Conservation (phyloP, 805 yeast genomes). For the Priceomyces castillae region DNA sequence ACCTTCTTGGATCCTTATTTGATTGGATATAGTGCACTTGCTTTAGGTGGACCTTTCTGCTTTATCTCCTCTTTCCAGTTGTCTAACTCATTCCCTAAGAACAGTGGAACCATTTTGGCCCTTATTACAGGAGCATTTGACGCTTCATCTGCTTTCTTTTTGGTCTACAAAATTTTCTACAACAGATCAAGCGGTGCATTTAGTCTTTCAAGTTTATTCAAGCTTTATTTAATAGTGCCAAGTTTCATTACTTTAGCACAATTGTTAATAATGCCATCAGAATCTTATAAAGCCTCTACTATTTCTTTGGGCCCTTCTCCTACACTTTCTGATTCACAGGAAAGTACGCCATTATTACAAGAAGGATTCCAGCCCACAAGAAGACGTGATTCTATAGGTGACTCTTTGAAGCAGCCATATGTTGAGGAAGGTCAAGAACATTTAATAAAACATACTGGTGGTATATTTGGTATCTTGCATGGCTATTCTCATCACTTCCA, state of each 20-base stretch:
- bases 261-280: slow-evolving; percentile 46
- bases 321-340: slow-evolving; percentile 5
- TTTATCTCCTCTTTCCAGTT: slow-evolving; percentile 56
- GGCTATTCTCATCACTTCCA: slow-evolving; percentile 50
- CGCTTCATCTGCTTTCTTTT: slow-evolving; percentile 54
- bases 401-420: slow-evolving; percentile 53
- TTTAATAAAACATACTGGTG: slow-evolving; percentile 36
- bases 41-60: slow-evolving; percentile 58
- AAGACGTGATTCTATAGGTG: slow-evolving; percentile 57
- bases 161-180: slow-evolving; percentile 45
- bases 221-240: slow-evolving; percentile 48
- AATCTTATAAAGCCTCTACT: slow-evolving; percentile 44
- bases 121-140: slow-evolving; percentile 58
- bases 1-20: slow-evolving; percentile 48
- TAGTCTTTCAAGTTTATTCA: slow-evolving; percentile 43
- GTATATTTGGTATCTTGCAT: slow-evolving; percentile 54
- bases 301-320: slow-evolving; percentile 24
- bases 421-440: slow-evolving; percentile 40
- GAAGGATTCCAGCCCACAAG: slow-evolving; percentile 5
- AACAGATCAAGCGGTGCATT: slow-evolving; percentile 29
- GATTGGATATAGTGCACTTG: slow-evolving; percentile 50
- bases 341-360: slow-evolving; percentile 21
- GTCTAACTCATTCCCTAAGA: slow-evolving; percentile 54
- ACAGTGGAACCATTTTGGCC: slow-evolving; percentile 52
- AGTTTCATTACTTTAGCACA: slow-evolving; percentile 47